A percentile compares a stretch with the other conserved stretches of the same genome.
Evolutionary conservation across 2,329 filamentous ascomycete species (phyloP).

Genomic region (Magnaporthiopsis poae): DNA sequence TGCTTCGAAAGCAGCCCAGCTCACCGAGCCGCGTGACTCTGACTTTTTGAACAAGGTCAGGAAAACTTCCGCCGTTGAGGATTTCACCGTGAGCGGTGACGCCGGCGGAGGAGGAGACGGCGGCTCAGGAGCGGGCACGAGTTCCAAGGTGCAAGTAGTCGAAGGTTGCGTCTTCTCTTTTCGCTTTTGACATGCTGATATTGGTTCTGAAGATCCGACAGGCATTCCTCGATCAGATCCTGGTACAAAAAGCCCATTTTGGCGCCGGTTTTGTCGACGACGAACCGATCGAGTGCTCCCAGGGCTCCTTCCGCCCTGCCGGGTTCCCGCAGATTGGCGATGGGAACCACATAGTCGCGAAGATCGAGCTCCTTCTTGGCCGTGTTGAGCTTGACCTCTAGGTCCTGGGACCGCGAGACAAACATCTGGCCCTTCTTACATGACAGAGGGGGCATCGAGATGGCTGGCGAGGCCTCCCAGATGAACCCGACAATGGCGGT

Average conservation of each 20-base stretch:
- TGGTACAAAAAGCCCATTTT: slow-evolving; percentile 22
- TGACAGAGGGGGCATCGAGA: slow-evolving; percentile 27
- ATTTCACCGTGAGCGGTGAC: slow-evolving; percentile 26
- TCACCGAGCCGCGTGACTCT: slow-evolving; percentile 21
- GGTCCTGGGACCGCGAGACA: slow-evolving; percentile 19
- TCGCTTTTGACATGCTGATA: slow-evolving; percentile 20
- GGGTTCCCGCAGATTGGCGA: slow-evolving; percentile 32
- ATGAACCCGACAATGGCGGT: slow-evolving; percentile 29
- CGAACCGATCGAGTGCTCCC: slow-evolving; percentile 23
- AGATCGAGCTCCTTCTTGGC: slow-evolving; percentile 31
- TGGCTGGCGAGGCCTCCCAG: slow-evolving; percentile 24
- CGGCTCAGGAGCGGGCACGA: slow-evolving; percentile 12
- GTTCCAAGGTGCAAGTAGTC: slow-evolving; percentile 25
- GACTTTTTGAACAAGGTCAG: slow-evolving; percentile 23
- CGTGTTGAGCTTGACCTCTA: slow-evolving; percentile 29
- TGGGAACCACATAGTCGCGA: slow-evolving; percentile 28
- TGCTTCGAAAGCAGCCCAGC: slow-evolving; percentile 28
- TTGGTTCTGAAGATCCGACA: slow-evolving; percentile 23
- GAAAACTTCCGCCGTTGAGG: slow-evolving; percentile 29
- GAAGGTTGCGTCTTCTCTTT: slow-evolving; percentile 36
- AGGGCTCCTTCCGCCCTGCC: slow-evolving; percentile 28
- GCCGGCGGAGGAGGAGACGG: not conserved
- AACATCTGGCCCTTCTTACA: slow-evolving; percentile 32
- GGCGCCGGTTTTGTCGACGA: slow-evolving; percentile 20
- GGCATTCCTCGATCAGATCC: too few species aligned